Evolutionary conservation across 2,329 filamentous ascomycete species (phyloP).

Genomic region (Pseudocercospora macadamiae): DNA sequence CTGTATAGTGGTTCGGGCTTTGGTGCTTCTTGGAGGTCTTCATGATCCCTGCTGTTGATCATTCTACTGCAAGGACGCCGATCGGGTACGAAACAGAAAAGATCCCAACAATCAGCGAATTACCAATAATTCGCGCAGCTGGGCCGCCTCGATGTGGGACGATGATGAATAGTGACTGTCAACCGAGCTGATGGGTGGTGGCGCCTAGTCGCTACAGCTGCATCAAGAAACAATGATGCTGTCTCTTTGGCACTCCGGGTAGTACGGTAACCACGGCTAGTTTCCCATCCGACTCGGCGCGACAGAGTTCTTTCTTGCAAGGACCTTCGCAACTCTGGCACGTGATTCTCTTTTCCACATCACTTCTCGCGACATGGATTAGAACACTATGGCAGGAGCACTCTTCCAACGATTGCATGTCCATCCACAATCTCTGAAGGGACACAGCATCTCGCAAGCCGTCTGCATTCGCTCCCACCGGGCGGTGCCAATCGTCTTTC

Average conservation of each 20-base stretch:
- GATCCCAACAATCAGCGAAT: neutral
- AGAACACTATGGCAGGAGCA: constrained; percentile 1
- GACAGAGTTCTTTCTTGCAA: neutral
- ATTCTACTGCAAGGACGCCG: neutral
- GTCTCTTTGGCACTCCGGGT: neutral
- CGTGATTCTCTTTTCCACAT: constrained; percentile 3
- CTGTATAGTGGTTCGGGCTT: constrained; percentile 3
- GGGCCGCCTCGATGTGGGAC: too few species aligned
- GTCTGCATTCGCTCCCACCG: neutral
- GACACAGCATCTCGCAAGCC: neutral
- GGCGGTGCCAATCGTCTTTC: constrained; percentile 1
- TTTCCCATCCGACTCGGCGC: too few species aligned
- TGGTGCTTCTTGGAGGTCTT: neutral
- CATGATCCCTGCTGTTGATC: constrained; percentile 7
- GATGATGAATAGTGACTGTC: too few species aligned
- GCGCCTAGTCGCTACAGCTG: too few species aligned
- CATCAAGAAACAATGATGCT: too few species aligned
- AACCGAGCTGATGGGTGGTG: too few species aligned
- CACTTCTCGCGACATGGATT: constrained; percentile 7
- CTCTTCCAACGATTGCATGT: constrained; percentile 7
- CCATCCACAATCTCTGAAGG: constrained; percentile 12
- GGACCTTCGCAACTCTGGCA: neutral
- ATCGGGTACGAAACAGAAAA: neutral
- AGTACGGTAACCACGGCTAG: too few species aligned
- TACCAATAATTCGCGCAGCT: too few species aligned